A percentile compares a stretch with the other conserved stretches of the same genome.
phyloP scores from a whole-genome alignment of 2,329 filamentous ascomycete genomes.

The Cytospora schulzeri region DNA sequence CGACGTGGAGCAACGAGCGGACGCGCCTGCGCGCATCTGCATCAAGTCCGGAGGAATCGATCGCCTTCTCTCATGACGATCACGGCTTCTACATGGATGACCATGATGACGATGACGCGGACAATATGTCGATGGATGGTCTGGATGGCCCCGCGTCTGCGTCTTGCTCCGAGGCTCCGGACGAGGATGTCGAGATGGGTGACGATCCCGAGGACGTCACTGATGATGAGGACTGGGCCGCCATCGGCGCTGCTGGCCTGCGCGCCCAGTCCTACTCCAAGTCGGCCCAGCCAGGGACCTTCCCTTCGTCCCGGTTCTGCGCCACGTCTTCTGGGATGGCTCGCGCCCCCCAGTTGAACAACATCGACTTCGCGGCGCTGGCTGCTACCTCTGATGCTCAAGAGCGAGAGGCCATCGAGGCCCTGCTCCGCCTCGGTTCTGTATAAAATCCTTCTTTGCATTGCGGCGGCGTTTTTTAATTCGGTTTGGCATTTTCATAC shows the following conservation, averaged over 20 bases:
- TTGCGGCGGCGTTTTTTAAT: conserved; percentile 56
- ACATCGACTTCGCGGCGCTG: conserved; percentile 55
- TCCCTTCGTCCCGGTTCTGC: conserved; percentile 53
- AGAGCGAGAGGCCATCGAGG: conserved; percentile 81
- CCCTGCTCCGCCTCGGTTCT: conserved; percentile 79
- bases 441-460: conserved; percentile 61
- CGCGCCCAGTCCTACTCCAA: conserved; percentile 66
- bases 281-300: conserved; percentile 57
- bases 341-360: conserved; percentile 52
- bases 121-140: conserved; percentile 88
- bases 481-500: conserved; percentile 20
- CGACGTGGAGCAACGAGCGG: conserved; percentile 48
- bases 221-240: conserved; percentile 95
- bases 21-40: conserved; percentile 53
- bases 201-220: conserved; percentile 84
- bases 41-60: conserved; percentile 70
- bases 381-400: conserved; percentile 63
- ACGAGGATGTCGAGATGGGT: conserved; percentile 65
- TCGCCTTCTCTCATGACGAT: conserved; percentile 74
- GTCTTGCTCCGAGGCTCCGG: conserved; percentile 75
- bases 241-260: conserved; percentile 82
- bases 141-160: conserved; percentile 70
- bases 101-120: conserved; percentile 77
- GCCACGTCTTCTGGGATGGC: conserved; percentile 52
- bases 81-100: conserved; percentile 64